Conservation (phyloP, 345 rosid species). For the Syzygium aromaticum region DNA sequence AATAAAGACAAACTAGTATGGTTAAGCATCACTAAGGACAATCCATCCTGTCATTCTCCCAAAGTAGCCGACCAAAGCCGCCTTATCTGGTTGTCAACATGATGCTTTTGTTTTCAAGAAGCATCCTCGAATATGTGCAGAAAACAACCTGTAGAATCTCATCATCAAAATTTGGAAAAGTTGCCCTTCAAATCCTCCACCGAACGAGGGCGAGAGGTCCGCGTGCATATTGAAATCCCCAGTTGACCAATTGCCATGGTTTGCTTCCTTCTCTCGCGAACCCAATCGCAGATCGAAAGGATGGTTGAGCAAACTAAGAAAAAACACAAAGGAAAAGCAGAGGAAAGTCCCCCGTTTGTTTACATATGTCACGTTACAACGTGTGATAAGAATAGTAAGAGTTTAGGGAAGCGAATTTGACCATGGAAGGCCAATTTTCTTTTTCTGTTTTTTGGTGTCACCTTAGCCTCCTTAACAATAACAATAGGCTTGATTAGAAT, state of each 20-base stretch:
- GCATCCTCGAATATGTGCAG: background rate
- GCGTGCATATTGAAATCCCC: background rate
- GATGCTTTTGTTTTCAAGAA: background rate
- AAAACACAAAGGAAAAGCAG: background rate
- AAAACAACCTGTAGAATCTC: background rate
- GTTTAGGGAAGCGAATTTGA: too few relatives aligned
- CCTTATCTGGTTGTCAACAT: background rate
- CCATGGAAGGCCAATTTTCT: too few relatives aligned
- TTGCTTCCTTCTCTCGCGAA: background rate
- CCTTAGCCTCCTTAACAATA: too few relatives aligned
- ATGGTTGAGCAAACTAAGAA: background rate
- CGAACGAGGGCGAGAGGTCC: background rate
- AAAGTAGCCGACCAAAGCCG: background rate
- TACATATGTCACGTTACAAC: too few relatives aligned
- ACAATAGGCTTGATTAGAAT: too few relatives aligned
- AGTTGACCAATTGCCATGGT: background rate
- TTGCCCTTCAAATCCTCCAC: background rate
- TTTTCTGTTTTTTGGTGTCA: too few relatives aligned
- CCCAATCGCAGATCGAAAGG: background rate
- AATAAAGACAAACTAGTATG: background rate
- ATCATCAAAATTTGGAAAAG: background rate
- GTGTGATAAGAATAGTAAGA: too few relatives aligned
- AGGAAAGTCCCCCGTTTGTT: background rate
- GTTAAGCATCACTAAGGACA: background rate
- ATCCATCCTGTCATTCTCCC: background rate